Conservation (phyloP, 2,329 filamentous ascomycete genomes). For the Colletotrichum sp. region DNA sequence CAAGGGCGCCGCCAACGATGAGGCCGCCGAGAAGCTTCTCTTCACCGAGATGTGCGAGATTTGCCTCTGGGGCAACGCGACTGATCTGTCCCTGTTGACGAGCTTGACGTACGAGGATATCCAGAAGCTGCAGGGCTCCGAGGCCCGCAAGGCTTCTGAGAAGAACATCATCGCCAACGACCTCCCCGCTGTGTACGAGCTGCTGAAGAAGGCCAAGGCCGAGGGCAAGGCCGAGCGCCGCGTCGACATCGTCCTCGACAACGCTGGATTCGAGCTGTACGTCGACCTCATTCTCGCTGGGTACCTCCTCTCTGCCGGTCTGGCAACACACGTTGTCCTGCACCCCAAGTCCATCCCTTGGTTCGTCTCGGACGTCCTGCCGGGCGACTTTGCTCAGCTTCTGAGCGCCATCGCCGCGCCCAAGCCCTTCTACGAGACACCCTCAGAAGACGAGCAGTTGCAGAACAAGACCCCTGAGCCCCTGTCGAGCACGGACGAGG, state of each 20-base stretch:
- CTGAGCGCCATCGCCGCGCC: conserved; percentile 81
- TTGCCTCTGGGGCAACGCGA: conserved; percentile 96
- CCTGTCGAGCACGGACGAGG: conserved; percentile 70
- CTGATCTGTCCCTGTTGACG: conserved; percentile 89
- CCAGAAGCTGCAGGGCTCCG: conserved; percentile 90
- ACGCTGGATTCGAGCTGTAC: conserved; percentile 96
- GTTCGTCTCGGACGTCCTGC: conserved; percentile 97
- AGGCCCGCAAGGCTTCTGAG: conserved; percentile 85
- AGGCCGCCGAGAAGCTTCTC: conserved; percentile 75
- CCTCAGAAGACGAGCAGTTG: conserved; percentile 69
- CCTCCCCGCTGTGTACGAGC: conserved; percentile 72
- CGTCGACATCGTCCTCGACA: conserved; percentile 95
- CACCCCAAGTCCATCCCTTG: conserved; percentile 96
- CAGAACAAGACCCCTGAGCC: conserved; percentile 63
- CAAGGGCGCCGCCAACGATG: conserved; percentile 58
- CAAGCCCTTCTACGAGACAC: conserved; percentile 77
- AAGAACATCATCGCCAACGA: conserved; percentile 94
- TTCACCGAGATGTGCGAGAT: conserved; percentile 96
- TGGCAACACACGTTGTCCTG: conserved; percentile 86
- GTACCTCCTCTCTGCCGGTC: conserved; percentile 82
- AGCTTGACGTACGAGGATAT: conserved; percentile 94
- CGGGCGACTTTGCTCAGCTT: conserved; percentile 82
- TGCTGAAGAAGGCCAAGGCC: conserved; percentile 69
- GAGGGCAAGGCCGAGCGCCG: conserved; percentile 71
- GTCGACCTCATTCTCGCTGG: conserved; percentile 93